Conservation (phyloP, 2,329 filamentous ascomycete genomes). For the Rachicladosporium sp. region DNA sequence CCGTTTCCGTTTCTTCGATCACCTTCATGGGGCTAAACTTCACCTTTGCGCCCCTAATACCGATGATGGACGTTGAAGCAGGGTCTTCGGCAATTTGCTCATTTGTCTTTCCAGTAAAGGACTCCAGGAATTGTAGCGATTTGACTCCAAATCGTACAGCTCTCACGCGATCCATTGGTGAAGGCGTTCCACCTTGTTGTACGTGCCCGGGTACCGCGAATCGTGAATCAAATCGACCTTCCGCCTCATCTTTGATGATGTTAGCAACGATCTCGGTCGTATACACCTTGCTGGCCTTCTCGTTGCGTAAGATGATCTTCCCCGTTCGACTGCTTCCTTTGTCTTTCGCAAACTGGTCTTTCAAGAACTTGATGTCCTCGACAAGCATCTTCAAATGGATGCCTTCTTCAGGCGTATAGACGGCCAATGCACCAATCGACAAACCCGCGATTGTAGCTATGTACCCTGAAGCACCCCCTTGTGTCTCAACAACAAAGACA, state of each 20-base stretch:
- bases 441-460: constrained; percentile 83
- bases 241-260: constrained; percentile 88
- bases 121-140: constrained; percentile 83
- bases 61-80: constrained; percentile 69
- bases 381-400: constrained; percentile 89
- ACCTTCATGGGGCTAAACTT: constrained; percentile 73
- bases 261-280: constrained; percentile 85
- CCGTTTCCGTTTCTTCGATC: constrained; percentile 74
- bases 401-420: constrained; percentile 95
- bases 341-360: constrained; percentile 73
- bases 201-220: constrained; percentile 89
- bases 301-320: constrained; percentile 91
- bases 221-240: constrained; percentile 82
- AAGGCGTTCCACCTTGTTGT: constrained; percentile 85
- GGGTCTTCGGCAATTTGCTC: constrained; percentile 61
- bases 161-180: constrained; percentile 88
- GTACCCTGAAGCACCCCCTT: constrained; percentile 89
- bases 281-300: constrained; percentile 84
- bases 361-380: constrained; percentile 77
- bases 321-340: constrained; percentile 80
- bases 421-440: constrained; percentile 79
- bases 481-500: constrained; percentile 96
- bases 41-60: constrained; percentile 79
- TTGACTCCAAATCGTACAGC: constrained; percentile 87
- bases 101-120: constrained; percentile 53